Percentiles rank a stretch among this genome's conserved stretches.
Conservation (phyloP, 495 filamentous ascomycete genomes). For the Neurospora sp. region DNA sequence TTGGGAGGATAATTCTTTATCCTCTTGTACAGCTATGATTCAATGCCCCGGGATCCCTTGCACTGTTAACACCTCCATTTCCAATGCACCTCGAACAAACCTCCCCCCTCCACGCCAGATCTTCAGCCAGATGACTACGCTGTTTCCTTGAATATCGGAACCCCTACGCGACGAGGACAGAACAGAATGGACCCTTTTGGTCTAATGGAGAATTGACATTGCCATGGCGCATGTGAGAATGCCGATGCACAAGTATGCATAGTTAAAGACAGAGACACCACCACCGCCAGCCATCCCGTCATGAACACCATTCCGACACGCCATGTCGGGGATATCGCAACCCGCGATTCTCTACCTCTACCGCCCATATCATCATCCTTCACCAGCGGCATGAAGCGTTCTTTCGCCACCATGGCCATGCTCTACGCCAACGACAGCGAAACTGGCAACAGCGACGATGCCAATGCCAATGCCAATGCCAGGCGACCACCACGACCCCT, state of each 20-base stretch:
- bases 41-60: neutral
- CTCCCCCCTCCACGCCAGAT: neutral
- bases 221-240: neutral
- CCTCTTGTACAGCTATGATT: neutral
- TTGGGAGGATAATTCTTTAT: neutral
- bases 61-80: neutral
- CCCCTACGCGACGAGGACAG: neutral
- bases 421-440: neutral
- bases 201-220: neutral
- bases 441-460: neutral
- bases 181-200: neutral
- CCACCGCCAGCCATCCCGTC: neutral
- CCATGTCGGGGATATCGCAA: neutral
- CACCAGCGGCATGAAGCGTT: constrained; percentile 15
- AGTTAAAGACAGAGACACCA: neutral
- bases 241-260: neutral
- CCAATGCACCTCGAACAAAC: neutral
- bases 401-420: constrained; percentile 13
- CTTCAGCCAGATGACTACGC: neutral
- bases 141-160: neutral
- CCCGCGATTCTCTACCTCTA: neutral
- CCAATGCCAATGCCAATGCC: neutral
- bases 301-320: neutral
- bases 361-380: constrained; percentile 7
- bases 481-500: neutral